Evolutionary conservation across 2,329 filamentous ascomycete species (phyloP).

Genomic region (Aureobasidium sp.): DNA sequence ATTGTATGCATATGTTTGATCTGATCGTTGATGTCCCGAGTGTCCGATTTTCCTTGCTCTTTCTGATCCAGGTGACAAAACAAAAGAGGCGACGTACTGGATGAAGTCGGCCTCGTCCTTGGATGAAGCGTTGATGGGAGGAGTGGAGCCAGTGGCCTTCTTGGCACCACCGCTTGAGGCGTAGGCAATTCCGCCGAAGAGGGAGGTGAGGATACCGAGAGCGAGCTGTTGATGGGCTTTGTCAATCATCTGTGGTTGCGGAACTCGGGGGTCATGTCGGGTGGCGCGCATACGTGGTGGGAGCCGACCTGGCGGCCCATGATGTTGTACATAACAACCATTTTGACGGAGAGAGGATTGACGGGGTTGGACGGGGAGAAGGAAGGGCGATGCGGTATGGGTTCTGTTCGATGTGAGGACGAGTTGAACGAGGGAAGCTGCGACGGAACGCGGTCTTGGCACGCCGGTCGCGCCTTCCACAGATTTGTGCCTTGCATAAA

Average conservation of each 20-base stretch:
- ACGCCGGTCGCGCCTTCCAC: not conserved
- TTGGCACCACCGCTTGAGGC: constrained; percentile 40
- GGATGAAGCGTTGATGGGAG: constrained; percentile 55
- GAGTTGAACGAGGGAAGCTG: constrained; percentile 2
- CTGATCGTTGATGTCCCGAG: not conserved
- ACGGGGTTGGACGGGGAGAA: constrained; percentile 9
- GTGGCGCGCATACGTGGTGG: constrained; percentile 38
- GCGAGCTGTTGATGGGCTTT: constrained; percentile 41
- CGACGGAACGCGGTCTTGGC: not conserved
- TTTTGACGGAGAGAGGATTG: constrained; percentile 21
- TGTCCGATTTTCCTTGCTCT: not conserved
- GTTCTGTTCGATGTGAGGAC: not conserved
- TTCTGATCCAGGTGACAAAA: not conserved
- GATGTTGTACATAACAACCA: constrained; percentile 46
- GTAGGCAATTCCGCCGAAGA: constrained; percentile 38
- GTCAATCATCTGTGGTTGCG: constrained; percentile 1
- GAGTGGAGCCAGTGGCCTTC: constrained; percentile 38
- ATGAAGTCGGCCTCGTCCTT: constrained; percentile 62
- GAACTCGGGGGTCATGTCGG: not conserved
- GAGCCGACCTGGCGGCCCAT: constrained; percentile 45
- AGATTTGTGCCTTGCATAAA: not conserved
- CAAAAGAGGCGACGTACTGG: constrained; percentile 38
- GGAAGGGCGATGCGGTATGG: constrained; percentile 1
- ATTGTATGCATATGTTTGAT: not conserved
- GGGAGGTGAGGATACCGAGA: constrained; percentile 46